Conservation (phyloP, 2,329 filamentous ascomycete genomes). For the Cucurbitaria berberidis region DNA sequence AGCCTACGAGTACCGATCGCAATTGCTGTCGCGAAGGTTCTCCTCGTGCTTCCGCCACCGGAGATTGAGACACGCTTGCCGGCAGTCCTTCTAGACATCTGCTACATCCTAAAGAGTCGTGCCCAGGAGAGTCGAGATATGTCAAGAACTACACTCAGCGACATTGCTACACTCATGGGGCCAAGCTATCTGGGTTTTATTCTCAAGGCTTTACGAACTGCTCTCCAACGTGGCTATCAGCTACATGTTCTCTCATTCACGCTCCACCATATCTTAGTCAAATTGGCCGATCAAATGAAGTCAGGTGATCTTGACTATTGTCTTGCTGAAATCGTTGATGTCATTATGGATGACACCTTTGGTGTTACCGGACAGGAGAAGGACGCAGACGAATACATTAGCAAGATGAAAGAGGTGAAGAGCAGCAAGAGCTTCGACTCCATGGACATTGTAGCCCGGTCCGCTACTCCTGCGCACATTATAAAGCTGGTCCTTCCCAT, state of each 20-base stretch:
- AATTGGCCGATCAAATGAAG: constrained; percentile 72
- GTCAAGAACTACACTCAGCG: constrained; percentile 83
- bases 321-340: constrained; percentile 73
- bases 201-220: constrained; percentile 85
- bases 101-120: constrained; percentile 88
- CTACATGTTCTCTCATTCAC: constrained; percentile 95
- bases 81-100: constrained; percentile 86
- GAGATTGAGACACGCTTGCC: constrained; percentile 78
- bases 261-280: constrained; percentile 86
- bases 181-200: constrained; percentile 87
- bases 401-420: constrained; percentile 96
- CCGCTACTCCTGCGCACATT: constrained; percentile 75
- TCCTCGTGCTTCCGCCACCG: constrained; percentile 77
- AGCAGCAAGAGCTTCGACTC: constrained; percentile 98
- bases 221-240: constrained; percentile 85
- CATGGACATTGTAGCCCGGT: constrained; percentile 89
- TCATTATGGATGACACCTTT: constrained; percentile 98
- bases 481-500: constrained; percentile 79
- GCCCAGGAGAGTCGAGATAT: constrained; percentile 88
- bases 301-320: constrained; percentile 92
- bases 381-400: constrained; percentile 93
- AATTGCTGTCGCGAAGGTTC: constrained; percentile 84
- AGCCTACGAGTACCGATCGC: constrained; percentile 91
- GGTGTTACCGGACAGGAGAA: constrained; percentile 93
- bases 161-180: constrained; percentile 82